Evolutionary conservation across 1,284 basidiomycete genomes (phyloP), one percentile per base, ranked within the genome.

Genomic region (Tylopilus sp.): DNA sequence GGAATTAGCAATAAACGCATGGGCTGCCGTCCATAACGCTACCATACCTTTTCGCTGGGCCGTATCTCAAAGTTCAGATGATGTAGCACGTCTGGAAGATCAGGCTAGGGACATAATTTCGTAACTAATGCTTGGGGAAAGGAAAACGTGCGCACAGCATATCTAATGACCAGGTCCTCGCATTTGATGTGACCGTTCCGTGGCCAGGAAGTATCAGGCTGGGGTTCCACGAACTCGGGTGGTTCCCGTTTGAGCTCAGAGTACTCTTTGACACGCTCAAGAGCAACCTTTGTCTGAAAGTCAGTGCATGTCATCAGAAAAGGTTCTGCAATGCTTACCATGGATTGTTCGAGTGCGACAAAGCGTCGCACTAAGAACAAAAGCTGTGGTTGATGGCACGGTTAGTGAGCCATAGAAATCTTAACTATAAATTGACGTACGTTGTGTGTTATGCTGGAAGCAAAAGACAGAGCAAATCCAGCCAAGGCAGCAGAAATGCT

Each of bases 221-320:
- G 76, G 3, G 91, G 91, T 54, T 95, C 91, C 33, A 90, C 67
- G 59, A 85, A 86, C 66, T 94, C 91, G 2, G 89, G 76, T 11
- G 83, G 77, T 71, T 94, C 91, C 40, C 79, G 77, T 39, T 75
- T 68, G 20, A 96, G 71, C 60, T 93, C 89, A 2, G 89, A 87
- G 67, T 92, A 95, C 65, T 93, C 91, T 64, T 91, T 91, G 63
- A 96, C 81, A 38, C 94, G 85, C 68, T 97, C 94, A 42, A 97
- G 74, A 14, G 91, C 91, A 54, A 96, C 85, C 85, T 88, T 26
- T 54, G 24, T 50, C 34, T 49, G 29, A 36, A 20, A 48, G 38
- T 57, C 30, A 57, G 48, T 18, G 46, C 45, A 48, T 29, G 12
- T 35, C 24, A 48, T 43, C 20, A 33, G 26, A 33, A 11, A 15